Evolutionary conservation across 2,329 filamentous ascomycete species (phyloP).

Genomic region (Arthroderma uncinatum): DNA sequence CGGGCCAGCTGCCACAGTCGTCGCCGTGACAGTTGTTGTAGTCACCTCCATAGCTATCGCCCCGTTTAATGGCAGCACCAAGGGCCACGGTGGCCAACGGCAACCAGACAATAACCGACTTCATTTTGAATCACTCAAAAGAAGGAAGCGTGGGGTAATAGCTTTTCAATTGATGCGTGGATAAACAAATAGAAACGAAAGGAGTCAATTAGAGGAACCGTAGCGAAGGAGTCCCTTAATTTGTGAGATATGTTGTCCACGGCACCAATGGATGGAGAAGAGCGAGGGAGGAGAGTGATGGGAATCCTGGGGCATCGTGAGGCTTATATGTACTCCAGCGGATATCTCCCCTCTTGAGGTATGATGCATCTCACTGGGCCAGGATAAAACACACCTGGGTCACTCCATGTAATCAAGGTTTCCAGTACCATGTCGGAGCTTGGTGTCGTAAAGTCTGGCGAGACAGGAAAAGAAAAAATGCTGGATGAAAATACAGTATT

Average conservation of each 20-base stretch:
- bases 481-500: not conserved
- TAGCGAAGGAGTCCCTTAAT: constrained; percentile 37
- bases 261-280: not conserved
- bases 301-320: not conserved
- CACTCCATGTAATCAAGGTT: not conserved
- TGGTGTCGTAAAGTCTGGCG: not conserved
- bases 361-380: not conserved
- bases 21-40: not conserved
- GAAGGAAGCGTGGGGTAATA: not conserved
- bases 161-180: not conserved
- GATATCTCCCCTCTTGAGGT: not conserved
- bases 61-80: constrained; percentile 15
- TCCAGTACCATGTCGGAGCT: not conserved
- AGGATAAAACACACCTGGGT: not conserved
- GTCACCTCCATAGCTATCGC: not conserved
- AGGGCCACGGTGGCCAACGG: constrained; percentile 17
- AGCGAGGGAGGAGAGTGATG: not conserved
- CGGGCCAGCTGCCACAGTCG: not conserved
- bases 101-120: constrained; percentile 18
- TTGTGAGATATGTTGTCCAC: not conserved
- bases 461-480: not conserved
- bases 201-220: constrained; percentile 30
- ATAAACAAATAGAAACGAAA: constrained; percentile 5
- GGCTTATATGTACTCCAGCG: not conserved
- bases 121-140: constrained; percentile 15